phyloP scores from a whole-genome alignment of 345 rosid genomes.

The Murraya paniculata region DNA sequence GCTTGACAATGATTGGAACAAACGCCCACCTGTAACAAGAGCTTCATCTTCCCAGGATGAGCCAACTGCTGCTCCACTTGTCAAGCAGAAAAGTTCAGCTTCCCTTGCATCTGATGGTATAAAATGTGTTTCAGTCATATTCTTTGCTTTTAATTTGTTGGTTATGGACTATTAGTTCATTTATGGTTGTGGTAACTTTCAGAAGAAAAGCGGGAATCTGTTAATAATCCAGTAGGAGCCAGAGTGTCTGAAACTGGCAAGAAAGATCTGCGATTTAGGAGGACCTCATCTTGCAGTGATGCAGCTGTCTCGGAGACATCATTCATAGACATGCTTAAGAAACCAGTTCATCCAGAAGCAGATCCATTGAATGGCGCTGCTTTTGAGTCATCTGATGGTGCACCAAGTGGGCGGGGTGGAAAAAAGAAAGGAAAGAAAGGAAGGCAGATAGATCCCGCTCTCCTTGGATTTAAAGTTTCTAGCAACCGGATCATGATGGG shows the following conservation, averaged over 20 bases:
- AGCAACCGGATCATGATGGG: constrained; percentile 68
- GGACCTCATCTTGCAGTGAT: constrained; percentile 47
- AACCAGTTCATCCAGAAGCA: constrained; percentile 10
- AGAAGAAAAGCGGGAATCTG: constrained; percentile 33
- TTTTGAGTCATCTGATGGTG: constrained; percentile 33
- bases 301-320: constrained; percentile 59
- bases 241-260: constrained; percentile 31
- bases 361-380: constrained; percentile 13
- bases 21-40: constrained; percentile 38
- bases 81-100: constrained; percentile 34
- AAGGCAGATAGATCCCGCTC: constrained; percentile 55
- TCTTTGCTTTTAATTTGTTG: not conserved
- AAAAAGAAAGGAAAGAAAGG: constrained; percentile 60
- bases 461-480: constrained; percentile 55
- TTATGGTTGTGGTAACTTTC: constrained; percentile 6
- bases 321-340: constrained; percentile 76
- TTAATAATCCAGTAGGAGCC: constrained; percentile 15
- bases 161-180: not conserved
- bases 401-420: constrained; percentile 24
- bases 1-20: constrained; percentile 37
- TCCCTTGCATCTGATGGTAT: constrained; percentile 44
- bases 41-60: constrained; percentile 58
- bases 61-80: constrained; percentile 30
- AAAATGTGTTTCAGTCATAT: not conserved
- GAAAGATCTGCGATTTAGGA: constrained; percentile 43